Evolutionary conservation across 140 eudicot genomes (phyloP).

Genomic region (Anethum foeniculum): DNA sequence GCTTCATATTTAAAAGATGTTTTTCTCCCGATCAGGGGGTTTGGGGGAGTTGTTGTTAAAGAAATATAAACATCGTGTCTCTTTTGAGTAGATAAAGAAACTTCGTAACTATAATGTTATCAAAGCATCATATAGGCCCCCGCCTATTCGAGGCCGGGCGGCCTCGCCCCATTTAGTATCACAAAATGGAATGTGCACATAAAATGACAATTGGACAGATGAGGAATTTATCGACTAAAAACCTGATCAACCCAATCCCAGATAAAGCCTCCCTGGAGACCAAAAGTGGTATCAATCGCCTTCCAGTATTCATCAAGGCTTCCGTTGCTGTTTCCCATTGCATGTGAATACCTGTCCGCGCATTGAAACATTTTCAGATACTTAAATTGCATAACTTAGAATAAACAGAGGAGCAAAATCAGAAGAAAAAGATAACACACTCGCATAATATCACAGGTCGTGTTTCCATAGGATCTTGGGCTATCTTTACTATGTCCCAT

Average conservation of each 20-base stretch:
- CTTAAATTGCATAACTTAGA: slow-evolving; percentile 5
- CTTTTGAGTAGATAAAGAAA: background rate
- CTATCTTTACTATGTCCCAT: slow-evolving; percentile 89
- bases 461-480: slow-evolving; percentile 69
- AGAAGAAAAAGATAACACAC: slow-evolving; percentile 36
- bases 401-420: background rate
- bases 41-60: background rate
- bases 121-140: background rate
- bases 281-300: slow-evolving; percentile 86
- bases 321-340: slow-evolving; percentile 98
- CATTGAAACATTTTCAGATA: slow-evolving; percentile 8
- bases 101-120: background rate
- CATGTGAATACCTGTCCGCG: slow-evolving; percentile 72
- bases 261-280: slow-evolving; percentile 96
- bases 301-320: slow-evolving; percentile 83
- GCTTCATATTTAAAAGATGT: background rate
- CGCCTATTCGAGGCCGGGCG: no score
- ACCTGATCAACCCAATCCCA: slow-evolving; percentile 99
- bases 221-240: background rate
- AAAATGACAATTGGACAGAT: background rate
- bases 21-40: background rate
- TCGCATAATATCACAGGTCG: slow-evolving; percentile 93
- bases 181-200: background rate
- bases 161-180: no score
- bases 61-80: background rate